Base-by-base conservation (phyloP, 2,329 filamentous ascomycete genomes). In the Biscogniauxia sp. region DNA sequence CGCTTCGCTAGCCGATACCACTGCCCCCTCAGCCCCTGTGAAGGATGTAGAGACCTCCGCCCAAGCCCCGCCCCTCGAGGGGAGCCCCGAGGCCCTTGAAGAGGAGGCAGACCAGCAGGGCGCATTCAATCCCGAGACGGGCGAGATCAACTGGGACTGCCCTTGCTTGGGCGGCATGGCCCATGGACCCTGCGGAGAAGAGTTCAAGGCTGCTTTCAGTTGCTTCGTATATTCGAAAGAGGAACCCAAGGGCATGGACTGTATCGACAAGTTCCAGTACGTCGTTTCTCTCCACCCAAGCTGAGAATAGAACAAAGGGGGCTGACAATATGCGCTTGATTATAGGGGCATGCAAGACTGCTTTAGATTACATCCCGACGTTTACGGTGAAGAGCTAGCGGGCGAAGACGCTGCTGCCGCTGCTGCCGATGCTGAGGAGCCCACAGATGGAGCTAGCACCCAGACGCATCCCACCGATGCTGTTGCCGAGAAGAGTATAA, bases 91-190 rank as follows among this genome's bases (percentile, higher is more conserved):
- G 60, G 82, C 77, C 0, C 79, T 95, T 15, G 90, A 97, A 75
- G 86, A 92, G 62, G 93, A 97, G 76, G 93, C 92, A 5, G 85
- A 80, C 63, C 88, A 94, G 74, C 88, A 98, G 77, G 95, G 92
- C 59, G 95, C 95, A 0, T 99, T 98, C 81, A 96, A 99, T 77
- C 93, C 93, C 2, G 95, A 98, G 80, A 99, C 95, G 9, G 95
- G 95, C 69, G 95, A 99, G 84, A 99, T 99, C 79, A 99, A 99
- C 83, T 99, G 95, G 95, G 95, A 98, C 75, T 99, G 95, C 77
- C 95, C 95, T 17, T 99, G 95, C 76, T 81, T 99, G 37, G 95
- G 95, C 54, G 95, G 95, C 57, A 99, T 99, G 95, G 95, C 95
- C 7, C 80, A 97, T 73, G 95, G 95, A 0, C 95, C 95, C 57